Conservation (phyloP, 441 rosid genomes). For the Cnidoscolus chayamansa region DNA sequence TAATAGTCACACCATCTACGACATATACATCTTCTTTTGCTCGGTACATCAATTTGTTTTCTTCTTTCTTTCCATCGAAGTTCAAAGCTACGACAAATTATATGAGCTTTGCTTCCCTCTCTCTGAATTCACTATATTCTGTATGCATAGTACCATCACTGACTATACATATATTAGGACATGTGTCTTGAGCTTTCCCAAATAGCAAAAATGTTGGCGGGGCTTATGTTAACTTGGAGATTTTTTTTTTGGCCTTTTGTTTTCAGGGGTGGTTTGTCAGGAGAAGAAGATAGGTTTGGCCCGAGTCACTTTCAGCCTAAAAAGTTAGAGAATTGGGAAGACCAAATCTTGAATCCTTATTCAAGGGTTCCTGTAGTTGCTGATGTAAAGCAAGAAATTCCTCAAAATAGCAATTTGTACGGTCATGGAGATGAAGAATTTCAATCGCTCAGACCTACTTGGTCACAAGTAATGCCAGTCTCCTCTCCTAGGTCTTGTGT, state of each 20-base stretch:
- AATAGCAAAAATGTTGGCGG: not conserved
- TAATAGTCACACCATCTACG: slow-evolving; percentile 47
- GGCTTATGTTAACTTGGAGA: not conserved
- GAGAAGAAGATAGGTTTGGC: slow-evolving; percentile 45
- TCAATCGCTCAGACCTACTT: slow-evolving; percentile 29
- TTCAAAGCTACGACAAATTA: not conserved
- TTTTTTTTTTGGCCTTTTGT: slow-evolving; percentile 3
- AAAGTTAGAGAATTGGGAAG: slow-evolving; percentile 50
- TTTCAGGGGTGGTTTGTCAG: slow-evolving; percentile 47
- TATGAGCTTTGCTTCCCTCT: no score
- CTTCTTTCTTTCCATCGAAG: not conserved
- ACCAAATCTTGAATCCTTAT: slow-evolving; percentile 36
- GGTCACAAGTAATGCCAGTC: slow-evolving; percentile 46
- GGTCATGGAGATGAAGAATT: slow-evolving; percentile 40
- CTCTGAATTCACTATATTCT: no score
- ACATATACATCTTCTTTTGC: no score
- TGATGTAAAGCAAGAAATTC: slow-evolving; percentile 60
- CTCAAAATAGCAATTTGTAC: slow-evolving; percentile 42
- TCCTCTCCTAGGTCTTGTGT: slow-evolving; percentile 73
- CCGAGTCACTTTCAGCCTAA: slow-evolving; percentile 36
- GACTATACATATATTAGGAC: not conserved
- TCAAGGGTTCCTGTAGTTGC: slow-evolving; percentile 32
- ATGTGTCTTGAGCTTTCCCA: not conserved
- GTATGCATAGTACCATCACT: no score
- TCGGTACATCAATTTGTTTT: slow-evolving; percentile 22